Conservation (phyloP, 371 early-diverging fungal genomes). For the Mucor saturninus region DNA sequence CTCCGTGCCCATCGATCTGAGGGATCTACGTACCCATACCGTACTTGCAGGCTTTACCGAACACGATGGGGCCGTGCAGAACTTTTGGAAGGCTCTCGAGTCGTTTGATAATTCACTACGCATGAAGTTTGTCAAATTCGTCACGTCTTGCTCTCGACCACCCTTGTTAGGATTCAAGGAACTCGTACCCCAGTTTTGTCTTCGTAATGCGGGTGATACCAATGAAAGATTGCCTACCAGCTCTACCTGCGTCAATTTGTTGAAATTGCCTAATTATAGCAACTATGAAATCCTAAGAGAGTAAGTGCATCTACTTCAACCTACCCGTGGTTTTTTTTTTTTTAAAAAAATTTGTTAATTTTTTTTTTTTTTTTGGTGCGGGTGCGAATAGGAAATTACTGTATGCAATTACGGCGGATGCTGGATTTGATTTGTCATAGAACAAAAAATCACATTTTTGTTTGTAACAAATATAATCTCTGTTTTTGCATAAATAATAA, state of each 20-base stretch:
- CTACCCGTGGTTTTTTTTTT: neutral
- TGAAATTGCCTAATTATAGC: constrained; percentile 88
- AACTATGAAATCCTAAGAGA: constrained; percentile 57
- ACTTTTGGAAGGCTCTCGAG: constrained; percentile 86
- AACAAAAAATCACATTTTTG: neutral
- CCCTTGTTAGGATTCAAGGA: constrained; percentile 92
- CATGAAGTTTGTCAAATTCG: constrained; percentile 82
- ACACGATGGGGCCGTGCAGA: constrained; percentile 69
- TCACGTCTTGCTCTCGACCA: constrained; percentile 91
- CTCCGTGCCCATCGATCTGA: constrained; percentile 74
- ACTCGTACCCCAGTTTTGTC: constrained; percentile 76
- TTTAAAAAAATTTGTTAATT: neutral
- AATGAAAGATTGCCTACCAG: constrained; percentile 77
- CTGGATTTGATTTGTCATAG: constrained; percentile 91
- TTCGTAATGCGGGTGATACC: constrained; percentile 71
- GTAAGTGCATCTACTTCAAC: constrained; percentile 53
- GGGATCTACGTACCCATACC: constrained; percentile 79
- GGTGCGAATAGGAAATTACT: constrained; percentile 67
- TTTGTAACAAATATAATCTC: too few species aligned
- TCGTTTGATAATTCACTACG: constrained; percentile 69
- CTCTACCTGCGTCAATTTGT: constrained; percentile 93
- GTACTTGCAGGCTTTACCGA: constrained; percentile 81
- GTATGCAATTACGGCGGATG: constrained; percentile 86
- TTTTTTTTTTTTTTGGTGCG: constrained; percentile 9
- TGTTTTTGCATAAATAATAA: too few species aligned